Evolutionary conservation across 495 filamentous ascomycete genomes (phyloP).

Genomic region (Penicillium salamii): DNA sequence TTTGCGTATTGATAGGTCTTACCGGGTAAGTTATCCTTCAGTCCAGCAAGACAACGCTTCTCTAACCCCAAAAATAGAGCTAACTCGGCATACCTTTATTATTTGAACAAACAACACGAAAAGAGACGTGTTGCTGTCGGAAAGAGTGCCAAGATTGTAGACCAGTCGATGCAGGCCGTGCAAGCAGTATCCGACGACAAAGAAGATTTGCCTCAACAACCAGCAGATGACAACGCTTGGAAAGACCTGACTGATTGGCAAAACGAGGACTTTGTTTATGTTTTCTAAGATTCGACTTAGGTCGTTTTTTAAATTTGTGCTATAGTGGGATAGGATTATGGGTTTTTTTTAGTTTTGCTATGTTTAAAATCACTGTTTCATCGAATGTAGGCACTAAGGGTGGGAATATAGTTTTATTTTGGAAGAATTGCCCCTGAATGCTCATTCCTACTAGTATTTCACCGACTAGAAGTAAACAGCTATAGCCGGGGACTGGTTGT

Average conservation of each 20-base stretch:
- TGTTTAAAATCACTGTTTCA: no score
- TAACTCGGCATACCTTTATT: slow-evolving; percentile 41
- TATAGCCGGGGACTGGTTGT: neutral
- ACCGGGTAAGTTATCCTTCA: slow-evolving; percentile 27
- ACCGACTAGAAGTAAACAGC: no score
- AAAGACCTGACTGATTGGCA: slow-evolving; percentile 52
- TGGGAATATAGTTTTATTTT: no score
- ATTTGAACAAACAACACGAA: slow-evolving; percentile 53
- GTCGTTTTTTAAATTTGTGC: neutral
- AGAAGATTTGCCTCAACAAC: slow-evolving; percentile 36
- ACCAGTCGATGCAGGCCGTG: slow-evolving; percentile 39
- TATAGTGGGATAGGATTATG: neutral
- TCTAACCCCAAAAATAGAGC: slow-evolving; percentile 21
- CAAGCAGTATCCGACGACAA: slow-evolving; percentile 40
- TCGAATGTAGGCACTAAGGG: no score
- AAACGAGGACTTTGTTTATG: slow-evolving; percentile 60
- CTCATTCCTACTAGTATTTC: no score
- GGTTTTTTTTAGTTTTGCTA: no score
- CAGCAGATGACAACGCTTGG: slow-evolving; percentile 50
- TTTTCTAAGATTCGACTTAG: slow-evolving; percentile 42
- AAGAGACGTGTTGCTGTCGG: slow-evolving; percentile 45
- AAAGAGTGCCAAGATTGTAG: slow-evolving; percentile 42
- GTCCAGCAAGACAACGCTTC: no score
- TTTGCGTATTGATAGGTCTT: slow-evolving; percentile 51
- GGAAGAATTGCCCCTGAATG: no score